Conservation (phyloP, 257 asterid species). For the Datura wrightii region DNA sequence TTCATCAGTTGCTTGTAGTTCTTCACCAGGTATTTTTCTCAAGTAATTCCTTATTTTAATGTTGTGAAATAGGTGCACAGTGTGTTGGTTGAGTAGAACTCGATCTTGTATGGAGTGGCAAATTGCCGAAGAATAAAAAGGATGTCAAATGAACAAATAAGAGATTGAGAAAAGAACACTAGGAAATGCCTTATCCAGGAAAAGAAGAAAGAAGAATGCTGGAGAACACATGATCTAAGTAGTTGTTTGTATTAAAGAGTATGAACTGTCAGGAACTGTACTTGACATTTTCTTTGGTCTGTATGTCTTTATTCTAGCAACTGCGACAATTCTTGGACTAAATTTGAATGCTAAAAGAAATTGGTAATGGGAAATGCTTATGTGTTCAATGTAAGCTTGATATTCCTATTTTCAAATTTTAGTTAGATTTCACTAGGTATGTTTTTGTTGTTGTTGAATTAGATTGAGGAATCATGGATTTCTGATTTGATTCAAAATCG, state of each 20-base stretch:
- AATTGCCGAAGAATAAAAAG: neutral
- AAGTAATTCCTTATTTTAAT: conserved; percentile 5
- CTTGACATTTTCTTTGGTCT: neutral
- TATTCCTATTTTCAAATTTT: conserved; percentile 4
- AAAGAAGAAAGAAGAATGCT: neutral
- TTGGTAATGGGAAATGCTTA: neutral
- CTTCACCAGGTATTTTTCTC: conserved; percentile 76
- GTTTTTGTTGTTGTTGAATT: no score
- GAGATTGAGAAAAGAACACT: neutral
- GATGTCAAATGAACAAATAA: neutral
- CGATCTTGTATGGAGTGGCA: neutral
- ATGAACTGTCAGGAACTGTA: neutral
- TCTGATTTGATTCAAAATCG: neutral
- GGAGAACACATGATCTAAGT: neutral
- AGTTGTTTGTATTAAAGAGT: neutral
- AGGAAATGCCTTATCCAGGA: neutral
- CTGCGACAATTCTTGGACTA: neutral
- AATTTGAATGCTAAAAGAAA: neutral
- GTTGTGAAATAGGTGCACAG: neutral
- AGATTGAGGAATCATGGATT: neutral
- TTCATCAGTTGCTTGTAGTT: conserved; percentile 83
- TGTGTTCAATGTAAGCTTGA: neutral
- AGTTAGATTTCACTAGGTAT: neutral
- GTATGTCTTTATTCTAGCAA: neutral
- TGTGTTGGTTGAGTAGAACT: neutral